phyloP scores from a whole-genome alignment of 2,329 filamentous ascomycete species.

The Chaetomiaceae sp. region DNA sequence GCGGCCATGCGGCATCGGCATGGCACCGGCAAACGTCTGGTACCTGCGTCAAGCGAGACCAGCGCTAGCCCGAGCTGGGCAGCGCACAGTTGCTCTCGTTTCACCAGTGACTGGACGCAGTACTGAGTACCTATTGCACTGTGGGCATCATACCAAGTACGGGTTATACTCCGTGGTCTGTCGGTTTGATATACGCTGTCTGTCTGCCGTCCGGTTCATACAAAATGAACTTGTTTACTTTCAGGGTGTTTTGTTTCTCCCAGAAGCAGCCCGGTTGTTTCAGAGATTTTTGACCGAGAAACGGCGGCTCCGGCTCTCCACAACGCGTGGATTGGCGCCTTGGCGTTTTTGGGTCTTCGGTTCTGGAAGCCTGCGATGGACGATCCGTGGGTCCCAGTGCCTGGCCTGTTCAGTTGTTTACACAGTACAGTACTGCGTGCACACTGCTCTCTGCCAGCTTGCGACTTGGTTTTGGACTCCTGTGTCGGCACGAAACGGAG shows the following conservation, averaged over 20 bases:
- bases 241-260: neutral
- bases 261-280: neutral
- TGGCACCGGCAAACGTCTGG: constrained; percentile 5
- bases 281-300: neutral
- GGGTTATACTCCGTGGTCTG: too few species aligned
- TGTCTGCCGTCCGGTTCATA: too few species aligned
- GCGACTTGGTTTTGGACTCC: too few species aligned
- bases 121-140: neutral
- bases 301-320: neutral
- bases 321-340: neutral
- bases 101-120: neutral
- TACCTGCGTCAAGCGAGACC: constrained; percentile 8
- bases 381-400: neutral
- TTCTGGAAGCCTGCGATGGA: constrained; percentile 4
- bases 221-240: too few species aligned
- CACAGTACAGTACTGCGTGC: too few species aligned
- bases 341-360: neutral
- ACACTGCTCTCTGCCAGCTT: too few species aligned
- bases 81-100: constrained; percentile 1
- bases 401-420: too few species aligned
- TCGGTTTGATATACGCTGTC: too few species aligned
- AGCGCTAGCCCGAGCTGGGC: neutral
- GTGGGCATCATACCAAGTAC: neutral
- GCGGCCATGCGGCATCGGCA: neutral
- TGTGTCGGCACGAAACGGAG: too few species aligned